Evolutionary conservation across 2,329 filamentous ascomycete species (phyloP).

Genomic region (Penicillium capsulatum): DNA sequence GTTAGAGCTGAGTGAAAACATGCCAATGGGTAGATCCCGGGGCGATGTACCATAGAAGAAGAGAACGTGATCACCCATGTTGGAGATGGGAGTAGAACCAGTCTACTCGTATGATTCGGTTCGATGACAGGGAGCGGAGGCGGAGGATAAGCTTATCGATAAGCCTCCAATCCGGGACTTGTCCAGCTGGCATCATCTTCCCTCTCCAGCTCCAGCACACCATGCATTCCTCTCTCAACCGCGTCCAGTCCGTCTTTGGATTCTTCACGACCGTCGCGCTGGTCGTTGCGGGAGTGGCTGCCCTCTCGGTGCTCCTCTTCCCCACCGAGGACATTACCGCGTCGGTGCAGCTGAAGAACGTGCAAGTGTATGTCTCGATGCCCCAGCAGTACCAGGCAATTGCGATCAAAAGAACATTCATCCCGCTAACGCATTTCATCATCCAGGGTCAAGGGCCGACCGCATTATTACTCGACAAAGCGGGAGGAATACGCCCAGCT

Average conservation of each 20-base stretch:
- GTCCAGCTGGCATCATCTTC: conserved; percentile 29
- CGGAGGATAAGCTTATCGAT: conserved; percentile 14
- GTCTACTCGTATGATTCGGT: too few relatives aligned
- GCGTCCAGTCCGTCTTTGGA: conserved; percentile 88
- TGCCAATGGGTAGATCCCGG: too few relatives aligned
- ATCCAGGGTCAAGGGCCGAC: conserved; percentile 80
- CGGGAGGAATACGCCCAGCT: conserved; percentile 95
- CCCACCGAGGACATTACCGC: conserved; percentile 54
- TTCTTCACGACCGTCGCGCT: conserved; percentile 97
- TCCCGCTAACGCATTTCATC: too few relatives aligned
- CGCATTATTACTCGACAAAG: conserved; percentile 92
- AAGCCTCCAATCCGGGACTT: conserved; percentile 20
- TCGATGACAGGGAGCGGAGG: background rate
- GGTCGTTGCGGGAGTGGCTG: conserved; percentile 72
- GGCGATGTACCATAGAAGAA: conserved; percentile 67
- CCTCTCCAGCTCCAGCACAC: conserved; percentile 6
- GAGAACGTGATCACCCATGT: conserved; percentile 50
- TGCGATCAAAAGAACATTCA: background rate
- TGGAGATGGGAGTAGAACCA: too few relatives aligned
- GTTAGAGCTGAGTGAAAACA: too few relatives aligned
- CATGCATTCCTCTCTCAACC: conserved; percentile 86
- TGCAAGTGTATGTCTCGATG: conserved; percentile 68
- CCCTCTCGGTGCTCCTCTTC: conserved; percentile 67
- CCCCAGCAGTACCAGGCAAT: background rate
- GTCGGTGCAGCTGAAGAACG: conserved; percentile 50